Conservation (phyloP, 306 rosid species). For the Vigna unguiculata region DNA sequence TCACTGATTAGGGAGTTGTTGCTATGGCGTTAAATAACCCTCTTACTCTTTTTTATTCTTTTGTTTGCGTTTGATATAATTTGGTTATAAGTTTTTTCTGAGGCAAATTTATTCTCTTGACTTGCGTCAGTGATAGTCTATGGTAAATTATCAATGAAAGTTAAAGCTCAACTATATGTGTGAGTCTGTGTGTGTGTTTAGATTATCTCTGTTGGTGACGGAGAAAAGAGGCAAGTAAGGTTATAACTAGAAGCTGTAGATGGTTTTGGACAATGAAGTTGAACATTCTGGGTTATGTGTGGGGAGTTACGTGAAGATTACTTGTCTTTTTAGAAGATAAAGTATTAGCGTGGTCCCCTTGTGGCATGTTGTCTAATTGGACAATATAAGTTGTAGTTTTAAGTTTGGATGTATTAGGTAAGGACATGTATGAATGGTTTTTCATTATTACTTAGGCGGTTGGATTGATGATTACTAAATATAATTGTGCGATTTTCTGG, state of each 20-base stretch:
- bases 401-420: constrained; percentile 32
- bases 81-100: constrained; percentile 10
- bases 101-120: constrained; percentile 26
- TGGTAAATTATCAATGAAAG: constrained; percentile 8
- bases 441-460: constrained; percentile 15
- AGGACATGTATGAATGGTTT: constrained; percentile 6
- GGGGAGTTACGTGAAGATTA: constrained; percentile 44
- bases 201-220: constrained; percentile 22
- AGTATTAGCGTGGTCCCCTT: background rate
- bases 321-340: constrained; percentile 35
- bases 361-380: constrained; percentile 37
- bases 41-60: background rate
- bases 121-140: background rate
- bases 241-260: constrained; percentile 24
- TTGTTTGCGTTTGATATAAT: background rate
- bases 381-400: constrained; percentile 40
- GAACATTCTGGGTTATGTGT: constrained; percentile 20
- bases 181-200: background rate
- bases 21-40: background rate
- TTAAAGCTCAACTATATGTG: constrained; percentile 9
- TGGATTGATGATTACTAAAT: constrained; percentile 17
- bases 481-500: constrained; percentile 27
- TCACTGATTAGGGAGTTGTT: background rate
- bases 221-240: background rate
- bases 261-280: constrained; percentile 9